Evolutionary conservation across 1,284 basidiomycete species (phyloP), one percentile per base, ranked within the genome.

Genomic region (Caloboletus inedulis): DNA sequence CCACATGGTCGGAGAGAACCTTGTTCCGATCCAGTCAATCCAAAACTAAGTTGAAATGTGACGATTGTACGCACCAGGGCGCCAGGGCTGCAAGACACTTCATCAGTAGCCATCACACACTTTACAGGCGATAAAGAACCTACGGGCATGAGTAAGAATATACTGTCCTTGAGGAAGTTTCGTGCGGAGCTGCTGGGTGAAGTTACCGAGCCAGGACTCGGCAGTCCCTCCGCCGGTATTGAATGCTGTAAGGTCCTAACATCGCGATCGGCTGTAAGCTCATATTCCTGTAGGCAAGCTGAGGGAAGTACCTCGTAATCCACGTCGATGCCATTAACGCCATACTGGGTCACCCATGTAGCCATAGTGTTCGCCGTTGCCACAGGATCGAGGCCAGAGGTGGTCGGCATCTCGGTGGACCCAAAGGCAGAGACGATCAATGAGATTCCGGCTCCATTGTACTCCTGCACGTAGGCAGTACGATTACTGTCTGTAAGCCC

Each of bases 291-390:
- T n/a, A n/a, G n/a, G n/a, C n/a, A n/a, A n/a, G n/a, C n/a, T n/a
- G n/a, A n/a, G n/a, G n/a, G n/a, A n/a, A n/a, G n/a, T 25, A 73
- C 78, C 65, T 82, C 79, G 51, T 78, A 82, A 62, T 83, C 81
- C 37, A 84, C 73, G 46, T 84, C 81, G 36, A 83, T 65, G 34
- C 81, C 81, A 48, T 79, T 74, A 5, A 83, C 60, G 21, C 72
- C 70, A 57, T 75, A 79, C 44, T 75, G 43, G 53, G 69, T 74
- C 33, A 80, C 78, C 70, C 73, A 81, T 0, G 69, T 63, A 4
- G 79, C 76, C 60, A 81, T 72, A 3, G 66, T 74, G 57, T 79
- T 72, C 0, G 79, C 79, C 1, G 73, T 70, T 2, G 49, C 60
- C 16, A 69, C 60, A 0, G 77, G 64, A 49, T 81, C 70, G n/a